phyloP scores from a whole-genome alignment of 2,329 filamentous ascomycete genomes.

The Ophiostoma sp. region DNA sequence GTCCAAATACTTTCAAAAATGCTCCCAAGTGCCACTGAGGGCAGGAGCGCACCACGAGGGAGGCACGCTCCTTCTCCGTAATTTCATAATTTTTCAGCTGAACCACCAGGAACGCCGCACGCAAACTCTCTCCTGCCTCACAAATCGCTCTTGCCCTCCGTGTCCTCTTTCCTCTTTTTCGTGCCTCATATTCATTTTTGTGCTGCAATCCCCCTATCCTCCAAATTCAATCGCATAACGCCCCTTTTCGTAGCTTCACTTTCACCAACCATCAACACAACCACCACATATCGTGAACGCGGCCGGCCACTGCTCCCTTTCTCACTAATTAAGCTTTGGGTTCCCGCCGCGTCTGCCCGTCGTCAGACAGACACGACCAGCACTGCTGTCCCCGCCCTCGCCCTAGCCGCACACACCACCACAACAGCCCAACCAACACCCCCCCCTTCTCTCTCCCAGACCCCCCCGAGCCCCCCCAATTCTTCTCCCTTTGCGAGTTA shows the following conservation, averaged over 20 bases:
- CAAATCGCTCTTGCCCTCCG: not conserved
- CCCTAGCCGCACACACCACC: conserved; percentile 28
- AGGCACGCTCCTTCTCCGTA: conserved; percentile 19
- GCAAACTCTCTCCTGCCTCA: not conserved
- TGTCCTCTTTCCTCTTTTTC: not conserved
- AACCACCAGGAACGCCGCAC: not conserved
- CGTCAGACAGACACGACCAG: conserved; percentile 9
- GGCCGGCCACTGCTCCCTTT: not conserved
- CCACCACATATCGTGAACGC: not conserved
- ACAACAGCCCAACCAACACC: conserved; percentile 13
- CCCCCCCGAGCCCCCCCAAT: not conserved
- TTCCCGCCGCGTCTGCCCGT: conserved; percentile 20
- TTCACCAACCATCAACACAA: not conserved
- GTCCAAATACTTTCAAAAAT: too few species aligned
- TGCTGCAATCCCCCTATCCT: not conserved
- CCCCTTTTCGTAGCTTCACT: not conserved
- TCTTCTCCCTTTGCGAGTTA: conserved; percentile 10
- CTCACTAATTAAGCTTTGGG: conserved; percentile 28
- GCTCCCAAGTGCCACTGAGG: not conserved
- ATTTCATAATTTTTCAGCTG: conserved; percentile 19
- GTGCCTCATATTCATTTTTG: not conserved
- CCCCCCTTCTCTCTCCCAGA: not conserved
- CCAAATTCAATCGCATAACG: not conserved
- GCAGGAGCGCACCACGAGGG: not conserved
- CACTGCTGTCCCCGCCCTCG: conserved; percentile 25